Evolutionary conservation across 1,284 basidiomycete species (phyloP).

Genomic region (Tetrapyrgos nigripes): DNA sequence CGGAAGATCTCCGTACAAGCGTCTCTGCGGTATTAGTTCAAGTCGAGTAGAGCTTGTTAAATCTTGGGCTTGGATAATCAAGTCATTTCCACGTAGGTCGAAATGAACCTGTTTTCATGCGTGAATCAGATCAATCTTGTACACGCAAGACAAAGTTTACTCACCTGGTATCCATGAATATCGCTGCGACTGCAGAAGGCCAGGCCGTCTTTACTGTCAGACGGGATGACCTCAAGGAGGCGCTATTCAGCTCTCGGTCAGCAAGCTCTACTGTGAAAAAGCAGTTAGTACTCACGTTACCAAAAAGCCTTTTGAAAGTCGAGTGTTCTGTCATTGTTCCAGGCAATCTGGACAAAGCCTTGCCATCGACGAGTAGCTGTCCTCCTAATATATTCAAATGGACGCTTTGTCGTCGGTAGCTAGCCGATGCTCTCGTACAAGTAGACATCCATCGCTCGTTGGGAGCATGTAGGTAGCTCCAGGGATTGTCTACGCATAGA

Average conservation of each 20-base stretch:
- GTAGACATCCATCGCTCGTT: neutral
- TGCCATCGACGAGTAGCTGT: conserved; percentile 46
- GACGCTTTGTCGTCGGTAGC: conserved; percentile 28
- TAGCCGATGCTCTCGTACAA: neutral
- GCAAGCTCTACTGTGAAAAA: conserved; percentile 19
- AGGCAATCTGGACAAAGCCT: conserved; percentile 44
- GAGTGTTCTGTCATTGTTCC: conserved; percentile 35
- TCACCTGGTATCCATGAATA: too few relatives aligned
- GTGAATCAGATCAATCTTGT: conserved; percentile 17
- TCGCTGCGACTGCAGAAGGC: too few relatives aligned
- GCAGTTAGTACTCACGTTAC: conserved; percentile 23
- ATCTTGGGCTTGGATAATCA: conserved; percentile 37
- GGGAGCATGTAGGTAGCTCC: neutral
- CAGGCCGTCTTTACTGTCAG: neutral
- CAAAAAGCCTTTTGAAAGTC: conserved; percentile 38
- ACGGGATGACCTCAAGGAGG: conserved; percentile 41
- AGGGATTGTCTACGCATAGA: neutral
- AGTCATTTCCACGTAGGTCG: neutral
- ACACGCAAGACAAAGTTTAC: neutral
- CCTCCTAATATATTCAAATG: conserved; percentile 49
- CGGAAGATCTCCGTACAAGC: conserved; percentile 44
- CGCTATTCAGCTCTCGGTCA: conserved; percentile 33
- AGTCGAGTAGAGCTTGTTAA: conserved; percentile 14
- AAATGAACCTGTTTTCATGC: too few relatives aligned
- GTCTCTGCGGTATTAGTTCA: conserved; percentile 43